Evolutionary conservation across 345 rosid genomes (phyloP), one percentile per base, ranked within the genome.

Genomic region (Boechera retrofracta): DNA sequence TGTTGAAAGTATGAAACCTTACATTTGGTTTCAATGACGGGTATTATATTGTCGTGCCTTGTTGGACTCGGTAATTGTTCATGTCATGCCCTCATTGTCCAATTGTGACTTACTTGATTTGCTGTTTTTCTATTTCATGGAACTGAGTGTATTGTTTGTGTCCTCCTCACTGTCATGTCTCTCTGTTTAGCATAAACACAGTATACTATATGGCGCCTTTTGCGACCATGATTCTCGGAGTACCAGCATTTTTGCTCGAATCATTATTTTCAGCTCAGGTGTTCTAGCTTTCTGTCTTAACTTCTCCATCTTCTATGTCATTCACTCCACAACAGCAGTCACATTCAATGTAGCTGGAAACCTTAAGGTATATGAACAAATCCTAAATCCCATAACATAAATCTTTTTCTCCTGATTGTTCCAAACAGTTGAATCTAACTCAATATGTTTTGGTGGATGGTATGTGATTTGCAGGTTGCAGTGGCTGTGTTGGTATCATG

Each of bases 121-220:
- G 16, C 4, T 18, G 7, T 67, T 35, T 24, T 52, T 8, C 21
- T 61, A 9, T 32, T 7, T 32, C 55, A 18, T 61, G 66, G n/a
- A 61, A 38, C 41, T 31, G 8, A 10, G 12, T 41, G 44, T 41
- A 71, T 4, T 60, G n/a, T 47, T 32, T 16, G 3, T 49, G 12
- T 38, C 21, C 31, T n/a, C 21, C 13, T 54, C 24, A 32, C 74
- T 71, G 49, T 44, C 52, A 48, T 70, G 16, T 42, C 29, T 71
- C 28, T 49, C 6, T 63, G 5, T 71, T 3, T 67, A 91, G 96
- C 84, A 94, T 94, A 77, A 91, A 94, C 89, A 94, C 96, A 0
- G 98, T 91, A 67, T 91, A 91, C 87, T 94, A 94, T 79, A 94
- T 94, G 98, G 98, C 98, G 11, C 98, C 98, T 41, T 88, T 86